Evolutionary conservation across 257 asterid species (phyloP), one percentile per base, ranked within the genome.

Genomic region (Solanum raphanifolium): DNA sequence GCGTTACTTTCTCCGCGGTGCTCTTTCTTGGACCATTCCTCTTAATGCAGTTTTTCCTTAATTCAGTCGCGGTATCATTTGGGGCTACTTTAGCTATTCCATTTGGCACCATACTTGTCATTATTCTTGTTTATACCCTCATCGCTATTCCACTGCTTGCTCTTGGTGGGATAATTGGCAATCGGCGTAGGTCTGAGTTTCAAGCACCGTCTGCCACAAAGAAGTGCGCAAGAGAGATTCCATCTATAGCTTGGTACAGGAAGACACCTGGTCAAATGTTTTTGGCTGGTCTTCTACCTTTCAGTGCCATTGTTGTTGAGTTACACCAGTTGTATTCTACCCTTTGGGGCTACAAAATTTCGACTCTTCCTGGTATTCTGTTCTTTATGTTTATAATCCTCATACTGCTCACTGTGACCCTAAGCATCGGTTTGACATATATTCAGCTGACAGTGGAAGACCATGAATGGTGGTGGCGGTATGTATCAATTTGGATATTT

Each of bases 381-480:
- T 88, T 95, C 65, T 48, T 92, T 73, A 92, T 94, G 18, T 95
- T 94, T 76, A 16, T 91, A 83, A 86, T 91, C 90, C 97, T 96
- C 55, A 88, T 92, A 76, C 18, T 92, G 87, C 92, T 95, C 89
- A 94, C 97, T 12, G 90, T 90, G 68, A 72, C 90, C 92, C 60
- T 93, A 91, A 93, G 98, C 87, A 89, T 95, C 32, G 92, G 93
- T 83, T 89, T 95, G 94, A 94, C 99, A 38, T 94, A 92, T 89
- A 94, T 95, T 89, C 98, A 95, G 87, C 95, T 96, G 88, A 90
- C 93, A 5, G 95, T 86, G 72, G 98, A 96, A 78, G 98, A 94
- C 82, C 95, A 93, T 82, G 91, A 94, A 88, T 96, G 99, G 99
- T 90, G 95, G 93, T 95, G 99, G 99, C 88, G 96, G 99, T 96